A percentile compares a stretch with the other conserved stretches of the same genome.
phyloP scores from a whole-genome alignment of 352 stramenopile species.

The Pythium phragmiticola region DNA sequence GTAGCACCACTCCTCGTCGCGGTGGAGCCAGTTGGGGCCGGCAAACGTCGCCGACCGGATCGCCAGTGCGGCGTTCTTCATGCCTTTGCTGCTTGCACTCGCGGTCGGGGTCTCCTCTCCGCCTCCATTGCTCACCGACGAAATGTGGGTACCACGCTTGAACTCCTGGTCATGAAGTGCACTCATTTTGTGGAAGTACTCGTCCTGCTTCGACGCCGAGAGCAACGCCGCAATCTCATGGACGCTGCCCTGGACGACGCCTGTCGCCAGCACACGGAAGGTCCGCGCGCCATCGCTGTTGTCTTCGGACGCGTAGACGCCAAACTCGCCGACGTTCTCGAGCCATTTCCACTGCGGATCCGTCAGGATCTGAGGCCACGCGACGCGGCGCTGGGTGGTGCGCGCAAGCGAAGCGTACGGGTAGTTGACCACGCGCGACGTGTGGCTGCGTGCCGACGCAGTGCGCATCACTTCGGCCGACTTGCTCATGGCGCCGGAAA shows the following conservation, averaged over 20 bases:
- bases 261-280: constrained; percentile 11
- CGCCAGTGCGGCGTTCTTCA: neutral
- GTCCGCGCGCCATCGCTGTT: neutral
- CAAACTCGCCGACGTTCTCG: constrained; percentile 17
- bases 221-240: constrained; percentile 17
- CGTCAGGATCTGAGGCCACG: constrained; percentile 5
- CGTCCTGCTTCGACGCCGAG: neutral
- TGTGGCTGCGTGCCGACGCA: neutral
- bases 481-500: no score
- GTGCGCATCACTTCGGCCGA: no score
- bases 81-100: neutral
- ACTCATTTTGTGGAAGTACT: constrained; percentile 14
- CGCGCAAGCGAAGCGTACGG: constrained; percentile 4
- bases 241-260: constrained; percentile 3
- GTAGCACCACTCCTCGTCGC: constrained; percentile 24
- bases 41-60: constrained; percentile 18
- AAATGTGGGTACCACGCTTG: constrained; percentile 9
- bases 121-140: neutral
- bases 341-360: constrained; percentile 19
- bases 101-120: neutral
- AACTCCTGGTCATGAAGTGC: constrained; percentile 16
- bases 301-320: constrained; percentile 9
- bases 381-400: constrained; percentile 3
- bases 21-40: constrained; percentile 1
- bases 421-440: neutral